These are phyloP conservation scores for Tolypocladium tropicale DNA, from an alignment of 2,329 filamentous ascomycete genomes.

Conservation along the genomic window DNA sequence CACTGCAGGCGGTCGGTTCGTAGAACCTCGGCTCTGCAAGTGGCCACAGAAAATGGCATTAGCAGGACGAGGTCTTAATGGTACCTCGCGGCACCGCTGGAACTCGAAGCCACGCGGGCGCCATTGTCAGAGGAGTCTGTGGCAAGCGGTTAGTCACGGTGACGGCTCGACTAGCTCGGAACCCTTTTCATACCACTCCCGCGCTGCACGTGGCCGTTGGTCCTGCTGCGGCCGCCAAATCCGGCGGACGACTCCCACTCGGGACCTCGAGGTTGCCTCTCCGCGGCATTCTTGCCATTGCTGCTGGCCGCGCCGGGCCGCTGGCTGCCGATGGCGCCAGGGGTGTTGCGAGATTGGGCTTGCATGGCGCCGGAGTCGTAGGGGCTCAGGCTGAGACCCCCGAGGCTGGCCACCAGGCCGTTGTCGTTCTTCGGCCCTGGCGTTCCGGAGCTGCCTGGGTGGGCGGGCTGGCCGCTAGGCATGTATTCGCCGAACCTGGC, in stretches of 20 bases:
- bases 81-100: slow-evolving; percentile 24
- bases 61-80: slow-evolving; percentile 19
- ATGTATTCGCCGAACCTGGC: slow-evolving; percentile 38
- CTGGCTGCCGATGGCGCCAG: slow-evolving; percentile 57
- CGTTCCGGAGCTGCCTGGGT: slow-evolving; percentile 24
- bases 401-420: slow-evolving; percentile 36
- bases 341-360: slow-evolving; percentile 32
- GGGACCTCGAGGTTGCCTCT: slow-evolving; percentile 54
- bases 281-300: slow-evolving; percentile 37
- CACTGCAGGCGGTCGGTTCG: background rate
- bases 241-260: slow-evolving; percentile 47
- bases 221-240: slow-evolving; percentile 42
- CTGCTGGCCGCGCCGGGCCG: slow-evolving; percentile 40
- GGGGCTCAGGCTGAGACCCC: slow-evolving; percentile 39
- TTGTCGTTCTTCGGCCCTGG: slow-evolving; percentile 28
- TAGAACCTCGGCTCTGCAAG: background rate
- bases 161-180: background rate
- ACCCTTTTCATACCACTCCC: slow-evolving; percentile 43
- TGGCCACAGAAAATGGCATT: background rate
- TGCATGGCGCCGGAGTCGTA: slow-evolving; percentile 35
- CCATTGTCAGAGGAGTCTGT: slow-evolving; percentile 33
- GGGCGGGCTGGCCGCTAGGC: slow-evolving; percentile 23
- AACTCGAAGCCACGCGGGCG: slow-evolving; percentile 24
- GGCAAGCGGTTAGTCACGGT: slow-evolving; percentile 6
- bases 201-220: slow-evolving; percentile 51